Conservation (phyloP, 129 eudicot genomes). For the Pulicaria dysenterica region DNA sequence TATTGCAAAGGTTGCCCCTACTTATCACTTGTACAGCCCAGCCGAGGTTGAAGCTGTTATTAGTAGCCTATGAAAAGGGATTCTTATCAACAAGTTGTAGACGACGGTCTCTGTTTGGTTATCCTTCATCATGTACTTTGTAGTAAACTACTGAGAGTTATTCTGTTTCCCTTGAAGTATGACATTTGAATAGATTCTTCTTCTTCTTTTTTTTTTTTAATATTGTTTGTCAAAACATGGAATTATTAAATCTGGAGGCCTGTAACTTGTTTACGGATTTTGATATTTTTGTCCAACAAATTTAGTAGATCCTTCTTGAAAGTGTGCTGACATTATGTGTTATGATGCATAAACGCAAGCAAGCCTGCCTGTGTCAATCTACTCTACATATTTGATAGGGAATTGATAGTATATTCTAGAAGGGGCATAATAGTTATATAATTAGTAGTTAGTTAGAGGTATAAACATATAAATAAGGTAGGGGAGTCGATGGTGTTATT, state of each 20-base stretch:
- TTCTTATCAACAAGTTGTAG: slow-evolving; percentile 5
- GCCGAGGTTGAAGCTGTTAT: slow-evolving; percentile 90
- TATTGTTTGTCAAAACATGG: slow-evolving; percentile 15
- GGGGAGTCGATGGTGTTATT: no score
- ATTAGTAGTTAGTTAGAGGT: no score
- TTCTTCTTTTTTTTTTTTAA: background rate
- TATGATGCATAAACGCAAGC: no score
- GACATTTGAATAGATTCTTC: slow-evolving; percentile 22
- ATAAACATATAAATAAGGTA: no score
- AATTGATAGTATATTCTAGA: no score
- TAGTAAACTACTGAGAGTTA: slow-evolving; percentile 27
- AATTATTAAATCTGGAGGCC: slow-evolving; percentile 14
- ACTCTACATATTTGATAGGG: no score
- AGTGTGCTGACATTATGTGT: no score
- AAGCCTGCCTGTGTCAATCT: no score
- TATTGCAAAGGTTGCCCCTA: slow-evolving; percentile 93
- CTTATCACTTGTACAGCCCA: slow-evolving; percentile 84
- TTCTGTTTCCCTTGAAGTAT: background rate
- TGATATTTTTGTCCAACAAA: no score
- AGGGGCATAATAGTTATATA: no score
- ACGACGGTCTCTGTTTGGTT: slow-evolving; percentile 14
- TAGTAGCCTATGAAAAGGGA: slow-evolving; percentile 53
- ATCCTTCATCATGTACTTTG: slow-evolving; percentile 8
- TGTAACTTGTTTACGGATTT: background rate
- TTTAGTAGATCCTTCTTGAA: no score